Conservation (phyloP, 176 grass and related monocot genomes). For the Phoenix dactylifera region DNA sequence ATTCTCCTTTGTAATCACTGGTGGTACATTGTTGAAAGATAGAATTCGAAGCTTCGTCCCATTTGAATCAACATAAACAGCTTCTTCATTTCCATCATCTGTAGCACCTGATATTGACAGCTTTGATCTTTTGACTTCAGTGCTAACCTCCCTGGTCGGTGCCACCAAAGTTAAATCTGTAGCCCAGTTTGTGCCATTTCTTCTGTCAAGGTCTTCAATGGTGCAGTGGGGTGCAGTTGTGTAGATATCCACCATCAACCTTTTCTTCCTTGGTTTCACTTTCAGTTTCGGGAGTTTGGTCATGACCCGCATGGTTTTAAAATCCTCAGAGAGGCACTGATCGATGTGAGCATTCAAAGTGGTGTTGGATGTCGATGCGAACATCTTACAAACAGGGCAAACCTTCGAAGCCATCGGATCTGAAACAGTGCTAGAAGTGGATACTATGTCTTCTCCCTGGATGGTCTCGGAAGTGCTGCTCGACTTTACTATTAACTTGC, state of each 20-base stretch:
- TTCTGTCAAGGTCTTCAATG: slow-evolving; percentile 82
- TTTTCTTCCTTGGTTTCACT: slow-evolving; percentile 76
- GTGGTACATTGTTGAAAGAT: slow-evolving; percentile 34
- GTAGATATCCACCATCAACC: slow-evolving; percentile 81
- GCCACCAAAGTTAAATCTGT: slow-evolving; percentile 22
- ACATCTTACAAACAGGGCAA: slow-evolving; percentile 88
- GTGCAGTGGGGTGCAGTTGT: slow-evolving; percentile 49
- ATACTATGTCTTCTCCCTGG: slow-evolving; percentile 41
- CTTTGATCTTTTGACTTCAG: slow-evolving; percentile 30
- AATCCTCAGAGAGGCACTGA: slow-evolving; percentile 64
- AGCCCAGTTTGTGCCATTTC: slow-evolving; percentile 83
- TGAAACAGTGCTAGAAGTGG: slow-evolving; percentile 46
- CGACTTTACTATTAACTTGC: slow-evolving; percentile 54
- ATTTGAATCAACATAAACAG: slow-evolving; percentile 92
- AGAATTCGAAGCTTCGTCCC: slow-evolving; percentile 82
- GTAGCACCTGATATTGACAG: slow-evolving; percentile 24
- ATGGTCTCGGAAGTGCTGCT: slow-evolving; percentile 27
- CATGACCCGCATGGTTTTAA: slow-evolving; percentile 40
- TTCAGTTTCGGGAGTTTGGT: slow-evolving; percentile 42
- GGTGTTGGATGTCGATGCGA: slow-evolving; percentile 90
- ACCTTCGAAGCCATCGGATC: slow-evolving; percentile 83
- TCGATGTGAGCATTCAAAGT: slow-evolving; percentile 97
- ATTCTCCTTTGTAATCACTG: slow-evolving; percentile 26
- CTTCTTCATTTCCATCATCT: slow-evolving; percentile 25
- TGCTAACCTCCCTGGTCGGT: slow-evolving; percentile 17